These are phyloP conservation scores for Russula ochroleuca DNA, from an alignment of 768 basidiomycete genomes.

Conservation along the genomic window DNA sequence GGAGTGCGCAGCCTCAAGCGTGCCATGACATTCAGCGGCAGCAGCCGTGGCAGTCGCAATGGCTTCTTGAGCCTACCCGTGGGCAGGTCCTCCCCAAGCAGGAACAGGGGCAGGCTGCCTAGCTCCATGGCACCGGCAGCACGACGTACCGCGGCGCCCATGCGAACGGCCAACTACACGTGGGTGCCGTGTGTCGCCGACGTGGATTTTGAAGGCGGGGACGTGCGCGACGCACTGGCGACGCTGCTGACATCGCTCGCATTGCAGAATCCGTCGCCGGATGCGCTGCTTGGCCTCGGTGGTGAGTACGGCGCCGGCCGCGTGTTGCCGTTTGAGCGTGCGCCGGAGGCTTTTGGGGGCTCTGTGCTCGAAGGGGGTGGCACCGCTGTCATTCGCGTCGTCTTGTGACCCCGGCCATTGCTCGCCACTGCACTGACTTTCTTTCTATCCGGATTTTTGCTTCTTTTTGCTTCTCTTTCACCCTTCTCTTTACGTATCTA, in stretches of 20 bases:
- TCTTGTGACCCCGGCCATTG: constrained; percentile 21
- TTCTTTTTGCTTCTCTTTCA: not conserved
- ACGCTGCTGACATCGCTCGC: constrained; percentile 40
- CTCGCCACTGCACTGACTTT: not conserved
- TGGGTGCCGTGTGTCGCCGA: constrained; percentile 82
- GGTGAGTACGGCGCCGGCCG: constrained; percentile 34
- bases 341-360: constrained; percentile 46
- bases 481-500: not conserved
- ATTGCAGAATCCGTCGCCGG: constrained; percentile 35
- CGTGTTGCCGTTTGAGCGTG: constrained; percentile 51
- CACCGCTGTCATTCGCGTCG: constrained; percentile 35
- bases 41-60: constrained; percentile 2
- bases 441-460: not conserved
- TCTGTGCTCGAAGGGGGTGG: constrained; percentile 34
- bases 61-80: not conserved
- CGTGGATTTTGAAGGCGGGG: constrained; percentile 78
- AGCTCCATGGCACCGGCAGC: constrained; percentile 1
- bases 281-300: constrained; percentile 31
- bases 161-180: constrained; percentile 60
- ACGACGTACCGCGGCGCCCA: constrained; percentile 17
- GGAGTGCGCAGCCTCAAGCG: constrained; percentile 59
- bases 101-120: not conserved
- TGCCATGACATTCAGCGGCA: constrained; percentile 26
- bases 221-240: constrained; percentile 53
- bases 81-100: not conserved